Base-by-base conservation (phyloP, 306 rosid genomes). In the Cajanus cajan region DNA sequence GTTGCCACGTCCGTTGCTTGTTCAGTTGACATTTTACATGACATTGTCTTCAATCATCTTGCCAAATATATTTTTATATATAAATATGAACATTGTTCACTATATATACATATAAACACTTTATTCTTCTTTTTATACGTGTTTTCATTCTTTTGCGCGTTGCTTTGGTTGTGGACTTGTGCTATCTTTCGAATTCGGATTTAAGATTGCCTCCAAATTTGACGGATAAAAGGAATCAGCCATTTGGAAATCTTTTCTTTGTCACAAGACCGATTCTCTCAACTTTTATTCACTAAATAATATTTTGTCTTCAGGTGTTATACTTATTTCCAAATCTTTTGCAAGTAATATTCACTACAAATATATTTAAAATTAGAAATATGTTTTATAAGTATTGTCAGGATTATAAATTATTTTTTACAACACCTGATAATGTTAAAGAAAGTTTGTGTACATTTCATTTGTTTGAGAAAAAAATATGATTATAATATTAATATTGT, bases 1-100 rank as follows among this genome's bases (percentile, higher is more conserved):
- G 88, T 78, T 82, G 80, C 70, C 93, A 89, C 90, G 93, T 87
- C 88, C 83, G 33, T 62, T 39, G 68, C 77, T 78, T 4, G 41
- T 37, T 77, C 64, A 33, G 85, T 83, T 87, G 86, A 72, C 84
- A 68, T 71, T 65, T 72, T 64, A 13, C 36, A 76, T 18, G 84
- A 74, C 83, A 73, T 65, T 55, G 64, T 76, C 80, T 63, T 55
- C 10, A 25, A 69, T 24, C 63, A 50, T 31, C 4, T 4, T 59
- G 34, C 3, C 1, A 2, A 7, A 13, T 43, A 68, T 22, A n/a
- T n/a, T n/a, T n/a, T n/a, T n/a, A n/a, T n/a, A n/a, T n/a, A n/a
- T n/a, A n/a, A n/a, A n/a, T n/a, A n/a, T n/a, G n/a, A n/a, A n/a
- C n/a, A n/a, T n/a, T n/a, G n/a, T n/a, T n/a, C n/a, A n/a, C n/a